Evolutionary conservation across 75 land plant species (phyloP), one percentile per base, ranked within the genome.

Genomic region (Cupressus sempervirens): DNA sequence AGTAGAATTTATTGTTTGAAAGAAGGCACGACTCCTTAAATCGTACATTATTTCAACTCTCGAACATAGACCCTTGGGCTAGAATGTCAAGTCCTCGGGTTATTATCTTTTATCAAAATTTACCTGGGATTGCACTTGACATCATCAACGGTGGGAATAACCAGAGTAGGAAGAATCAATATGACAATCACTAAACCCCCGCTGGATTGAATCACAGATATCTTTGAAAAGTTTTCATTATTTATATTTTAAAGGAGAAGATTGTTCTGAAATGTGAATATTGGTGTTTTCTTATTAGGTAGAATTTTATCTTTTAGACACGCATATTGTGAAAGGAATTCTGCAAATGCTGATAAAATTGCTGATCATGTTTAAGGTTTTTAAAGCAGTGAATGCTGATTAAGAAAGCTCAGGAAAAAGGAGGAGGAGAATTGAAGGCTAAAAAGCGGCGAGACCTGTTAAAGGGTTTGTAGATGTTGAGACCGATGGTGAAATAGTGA

Each of bases 401-500:
- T 26, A 41, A 26, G 26, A 41, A 26, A 40, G 38, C 9, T 8
- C 13, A n/a, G 11, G 18, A 43, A 41, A 23, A 41, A 26, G 5
- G 26, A 77, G 0, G 26, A 10, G 45, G 1, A 36, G 23, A 36
- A 75, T 74, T 38, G 20, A 30, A 3, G 7, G 77, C 20, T 23
- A 38, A 38, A n/a, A 76, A 76, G 13, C 79, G 36, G 50, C 0
- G 10, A 26, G 26, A 79, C 81, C 81, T 79, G 81, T 79, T 18
- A 43, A 79, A 1, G 50, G 50, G 29, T 38, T 45, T 23, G 81
- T 20, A 43, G 20, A 45, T 23, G 45, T 10, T 45, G 45, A 30
- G 11, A 30, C 34, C 26, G 92, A 93, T 53, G 85, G n/a, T 18
- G 84, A 86, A 84, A 95, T 79, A 58, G 93, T 89, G 94, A 94